Evolutionary conservation across 208 protist species (phyloP), one percentile per base, ranked within the genome.

Genomic region (Vickermania spadyakhi): DNA sequence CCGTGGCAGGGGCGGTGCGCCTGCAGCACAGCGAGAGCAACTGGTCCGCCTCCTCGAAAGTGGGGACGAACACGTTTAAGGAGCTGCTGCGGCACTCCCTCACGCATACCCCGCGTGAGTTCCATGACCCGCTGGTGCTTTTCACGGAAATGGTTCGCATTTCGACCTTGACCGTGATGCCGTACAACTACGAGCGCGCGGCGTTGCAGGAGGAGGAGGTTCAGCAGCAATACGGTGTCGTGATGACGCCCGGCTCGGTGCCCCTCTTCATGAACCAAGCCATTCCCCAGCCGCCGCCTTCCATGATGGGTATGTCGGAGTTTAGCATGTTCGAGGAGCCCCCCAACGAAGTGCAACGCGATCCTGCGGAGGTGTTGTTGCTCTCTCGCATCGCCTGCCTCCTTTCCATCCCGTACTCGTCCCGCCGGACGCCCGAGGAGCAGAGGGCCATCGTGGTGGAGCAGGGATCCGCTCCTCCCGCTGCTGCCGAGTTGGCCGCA

Each of bases 121-220:
- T 93, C 62, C 80, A 90, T 52, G 75, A 60, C 52, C 71, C 80
- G 22, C 70, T 90, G 55, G 72, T 93, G 28, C 72, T 75, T 30
- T 70, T 93, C 52, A 88, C 76, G 26, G 86, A 93, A 69, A 49
- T 90, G 58, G 56, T 86, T 36, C 82, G 86, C 45, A 71, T 93
- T 50, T 58, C 55, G 54, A 76, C 79, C 36, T 69, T 93, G 50
- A 82, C 70, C 62, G 66, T 70, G 14, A 52, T 58, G 26, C 74
- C 78, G 14, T 86, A 75, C 64, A 64, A 56, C 25, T 93, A 77
- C 61, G 64, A 75, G 52, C 36, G 66, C 53, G 51, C 65, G 1
- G 54, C 31, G n/a, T 29, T 61, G 54, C 58, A 65, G 30, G 60
- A 61, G 56, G 26, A 3, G 30, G 7, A 28, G 7, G 42, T 53